Conservation (phyloP, 2,329 filamentous ascomycete genomes). For the Ustilaginoidea virens region DNA sequence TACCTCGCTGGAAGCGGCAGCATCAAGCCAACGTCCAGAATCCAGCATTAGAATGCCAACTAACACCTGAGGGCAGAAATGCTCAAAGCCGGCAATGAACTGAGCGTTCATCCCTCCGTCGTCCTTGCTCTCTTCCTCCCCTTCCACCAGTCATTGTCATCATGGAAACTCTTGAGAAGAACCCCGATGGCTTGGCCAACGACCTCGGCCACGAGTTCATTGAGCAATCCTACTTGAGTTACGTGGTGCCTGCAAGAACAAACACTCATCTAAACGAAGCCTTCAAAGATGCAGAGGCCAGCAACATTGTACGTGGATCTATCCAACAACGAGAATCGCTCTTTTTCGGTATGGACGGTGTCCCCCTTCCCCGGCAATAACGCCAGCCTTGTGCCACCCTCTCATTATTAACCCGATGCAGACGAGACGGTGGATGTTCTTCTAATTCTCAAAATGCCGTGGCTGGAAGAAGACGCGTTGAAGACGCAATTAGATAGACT, state of each 20-base stretch:
- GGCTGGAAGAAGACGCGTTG: constrained; percentile 39
- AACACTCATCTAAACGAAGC: constrained; percentile 36
- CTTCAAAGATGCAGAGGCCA: constrained; percentile 27
- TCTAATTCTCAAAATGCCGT: constrained; percentile 50
- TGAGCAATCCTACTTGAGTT: constrained; percentile 42
- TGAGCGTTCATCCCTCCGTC: no score
- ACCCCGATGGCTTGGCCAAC: no score
- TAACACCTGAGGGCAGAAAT: no score
- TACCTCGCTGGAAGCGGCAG: no score
- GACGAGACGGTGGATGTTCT: constrained; percentile 61
- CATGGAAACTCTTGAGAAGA: no score
- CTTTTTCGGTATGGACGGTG: constrained; percentile 51
- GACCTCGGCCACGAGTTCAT: constrained; percentile 26
- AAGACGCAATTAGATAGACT: constrained; percentile 45
- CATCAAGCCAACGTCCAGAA: no score
- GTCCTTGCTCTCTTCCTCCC: background rate
- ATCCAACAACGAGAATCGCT: constrained; percentile 48
- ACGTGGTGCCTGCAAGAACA: constrained; percentile 43
- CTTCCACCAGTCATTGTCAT: no score
- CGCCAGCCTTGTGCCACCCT: no score
- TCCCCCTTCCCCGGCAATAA: no score
- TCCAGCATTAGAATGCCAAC: no score
- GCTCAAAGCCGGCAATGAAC: no score
- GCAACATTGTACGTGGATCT: constrained; percentile 34
- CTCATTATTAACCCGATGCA: constrained; percentile 17